Evolutionary conservation across 305 asterid species (phyloP), one percentile per base, ranked within the genome.

Genomic region (Caryopteris hybrid): DNA sequence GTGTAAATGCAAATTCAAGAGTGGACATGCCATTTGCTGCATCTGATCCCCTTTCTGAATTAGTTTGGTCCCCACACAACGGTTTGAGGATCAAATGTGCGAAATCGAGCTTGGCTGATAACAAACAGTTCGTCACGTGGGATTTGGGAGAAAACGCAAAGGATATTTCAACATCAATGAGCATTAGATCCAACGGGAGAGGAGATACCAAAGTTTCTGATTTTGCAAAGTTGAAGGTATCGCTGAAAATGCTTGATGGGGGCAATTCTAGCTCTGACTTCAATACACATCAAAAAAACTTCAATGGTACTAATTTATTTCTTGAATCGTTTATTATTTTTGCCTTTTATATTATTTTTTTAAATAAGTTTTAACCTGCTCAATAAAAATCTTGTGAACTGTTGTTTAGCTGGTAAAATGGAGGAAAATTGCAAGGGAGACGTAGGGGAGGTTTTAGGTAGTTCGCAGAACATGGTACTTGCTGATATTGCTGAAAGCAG

Each of bases 1-100:
- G 96, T 92, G 97, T 67, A 88, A 92, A 90, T 86, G 96, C 97
- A 84, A 78, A 73, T 56, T 74, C 86, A 39, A 65, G 70, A 27
- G 75, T 66, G 41, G 82, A 80, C 61, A 67, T 80, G 82, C 74
- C 83, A 68, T 83, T 80, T 75, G 79, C 87, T 41, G 83, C 88
- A 54, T 80, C 92, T 61, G 88, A 86, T 79, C 90, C 96, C 63
- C 71, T 88, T 23, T 75, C 93, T 41, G 98, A 89, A 76, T 78
- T 92, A 76, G 96, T 90, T 70, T 92, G 98, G 97, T 88, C 91
- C 36, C 88, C 95, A 6, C 69, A 60, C 46, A 81, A 63, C 5
- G 98, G 97, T 72, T 74, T 85, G 83, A 82, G 87, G 51, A 84
- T 89, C 33, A 85, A 85, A 79, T 78, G 93, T 62, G 80, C 92